Conservation (phyloP, 305 asterid species). For the Fraxinus ornus region DNA sequence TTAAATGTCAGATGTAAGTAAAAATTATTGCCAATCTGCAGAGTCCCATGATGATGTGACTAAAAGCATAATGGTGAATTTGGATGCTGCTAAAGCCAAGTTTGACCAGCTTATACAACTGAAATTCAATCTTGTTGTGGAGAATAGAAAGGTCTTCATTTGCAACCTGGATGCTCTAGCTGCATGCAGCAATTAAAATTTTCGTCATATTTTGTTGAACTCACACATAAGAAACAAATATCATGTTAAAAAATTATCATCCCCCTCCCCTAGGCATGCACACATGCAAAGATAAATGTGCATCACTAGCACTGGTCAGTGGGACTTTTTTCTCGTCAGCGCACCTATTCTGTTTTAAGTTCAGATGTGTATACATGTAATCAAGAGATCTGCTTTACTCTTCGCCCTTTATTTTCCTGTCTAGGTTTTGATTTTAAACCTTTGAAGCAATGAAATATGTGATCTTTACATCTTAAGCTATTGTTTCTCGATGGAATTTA, state of each 20-base stretch:
- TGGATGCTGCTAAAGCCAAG: constrained; percentile 49
- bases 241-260: constrained; percentile 3
- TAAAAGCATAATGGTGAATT: constrained; percentile 29
- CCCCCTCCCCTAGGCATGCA: not conserved
- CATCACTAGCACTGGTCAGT: not conserved
- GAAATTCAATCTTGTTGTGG: constrained; percentile 43
- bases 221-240: not conserved
- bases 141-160: constrained; percentile 50
- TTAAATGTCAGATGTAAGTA: constrained; percentile 6
- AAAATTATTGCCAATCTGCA: constrained; percentile 32
- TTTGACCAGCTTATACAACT: constrained; percentile 47
- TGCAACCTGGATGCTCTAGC: constrained; percentile 21
- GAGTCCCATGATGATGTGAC: constrained; percentile 33
- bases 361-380: not conserved
- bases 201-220: constrained; percentile 4
- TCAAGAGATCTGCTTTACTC: constrained; percentile 10
- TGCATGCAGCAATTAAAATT: constrained; percentile 3
- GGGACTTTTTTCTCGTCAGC: not conserved
- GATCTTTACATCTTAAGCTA: constrained; percentile 5
- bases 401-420: constrained; percentile 14
- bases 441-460: not conserved
- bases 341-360: constrained; percentile 3
- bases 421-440: constrained; percentile 7
- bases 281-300: not conserved
- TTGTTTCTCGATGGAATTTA: constrained; percentile 2